phyloP scores from a whole-genome alignment of 2,329 filamentous ascomycete genomes.

The Exophiala spinifera region DNA sequence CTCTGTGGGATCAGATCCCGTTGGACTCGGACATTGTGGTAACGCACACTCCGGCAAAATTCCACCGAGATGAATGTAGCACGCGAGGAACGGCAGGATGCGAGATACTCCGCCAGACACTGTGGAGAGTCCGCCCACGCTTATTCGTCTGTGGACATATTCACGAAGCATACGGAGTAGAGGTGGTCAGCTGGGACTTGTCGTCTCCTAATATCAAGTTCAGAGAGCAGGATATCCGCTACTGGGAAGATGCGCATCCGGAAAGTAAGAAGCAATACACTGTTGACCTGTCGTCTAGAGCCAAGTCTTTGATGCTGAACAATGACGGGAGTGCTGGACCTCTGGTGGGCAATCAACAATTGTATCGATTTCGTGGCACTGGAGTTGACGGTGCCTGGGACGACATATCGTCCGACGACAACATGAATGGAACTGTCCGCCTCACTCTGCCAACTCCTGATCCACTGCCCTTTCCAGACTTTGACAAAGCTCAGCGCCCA shows the following conservation, averaged over 20 bases:
- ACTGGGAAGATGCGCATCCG: conserved; percentile 47
- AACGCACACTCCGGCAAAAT: conserved; percentile 55
- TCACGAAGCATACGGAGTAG: conserved; percentile 55
- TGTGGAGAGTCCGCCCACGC: conserved; percentile 49
- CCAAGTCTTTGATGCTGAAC: conserved; percentile 3
- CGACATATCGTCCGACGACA: neutral
- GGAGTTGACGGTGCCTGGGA: conserved; percentile 14
- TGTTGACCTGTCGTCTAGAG: conserved; percentile 46
- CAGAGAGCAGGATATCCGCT: conserved; percentile 34
- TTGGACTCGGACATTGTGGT: conserved; percentile 53
- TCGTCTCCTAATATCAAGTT: conserved; percentile 27
- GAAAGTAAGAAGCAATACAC: conserved; percentile 54
- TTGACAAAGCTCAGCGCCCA: conserved; percentile 17
- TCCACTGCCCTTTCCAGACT: conserved; percentile 15
- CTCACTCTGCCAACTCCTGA: conserved; percentile 1
- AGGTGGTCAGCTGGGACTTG: conserved; percentile 49
- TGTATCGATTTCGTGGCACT: conserved; percentile 19
- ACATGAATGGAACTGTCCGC: conserved; percentile 35
- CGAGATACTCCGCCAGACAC: conserved; percentile 41
- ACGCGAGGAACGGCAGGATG: conserved; percentile 46
- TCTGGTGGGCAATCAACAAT: conserved; percentile 1
- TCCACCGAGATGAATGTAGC: conserved; percentile 45
- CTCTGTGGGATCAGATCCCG: conserved; percentile 52
- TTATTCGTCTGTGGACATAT: conserved; percentile 59
- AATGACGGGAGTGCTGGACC: conserved; percentile 17